Percentiles rank a stretch among this genome's conserved stretches.
phyloP scores from a whole-genome alignment of 768 basidiomycete species.

The Suillus occidentalis region DNA sequence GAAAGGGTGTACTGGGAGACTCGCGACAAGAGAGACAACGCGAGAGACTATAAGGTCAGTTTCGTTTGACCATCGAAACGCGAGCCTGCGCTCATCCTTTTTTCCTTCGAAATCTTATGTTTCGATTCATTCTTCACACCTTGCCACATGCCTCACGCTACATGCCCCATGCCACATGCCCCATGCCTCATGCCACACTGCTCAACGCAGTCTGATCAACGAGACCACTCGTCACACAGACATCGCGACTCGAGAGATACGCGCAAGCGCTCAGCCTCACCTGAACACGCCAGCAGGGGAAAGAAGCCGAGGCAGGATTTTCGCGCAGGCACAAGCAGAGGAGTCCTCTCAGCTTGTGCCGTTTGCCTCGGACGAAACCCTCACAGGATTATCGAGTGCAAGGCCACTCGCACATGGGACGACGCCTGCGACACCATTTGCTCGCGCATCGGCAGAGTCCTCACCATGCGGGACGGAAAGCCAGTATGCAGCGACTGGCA shows the following conservation, averaged over 20 bases:
- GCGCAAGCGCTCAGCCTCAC: background rate
- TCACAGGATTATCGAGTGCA: conserved; percentile 27
- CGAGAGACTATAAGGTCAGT: background rate
- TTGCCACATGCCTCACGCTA: background rate
- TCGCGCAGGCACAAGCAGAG: background rate
- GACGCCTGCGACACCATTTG: conserved; percentile 17
- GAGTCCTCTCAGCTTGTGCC: conserved; percentile 21
- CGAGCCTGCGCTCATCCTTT: too few species aligned
- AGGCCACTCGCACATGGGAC: conserved; percentile 23
- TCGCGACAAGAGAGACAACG: background rate
- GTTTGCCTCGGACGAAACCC: conserved; percentile 35
- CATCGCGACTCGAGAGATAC: background rate
- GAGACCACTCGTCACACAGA: background rate
- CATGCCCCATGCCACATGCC: background rate
- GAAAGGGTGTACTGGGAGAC: background rate
- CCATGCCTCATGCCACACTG: background rate
- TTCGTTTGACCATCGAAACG: too few species aligned
- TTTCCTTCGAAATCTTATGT: too few species aligned
- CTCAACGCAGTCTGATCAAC: background rate
- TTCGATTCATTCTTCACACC: too few species aligned
- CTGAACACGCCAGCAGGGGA: background rate
- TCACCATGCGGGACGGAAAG: background rate
- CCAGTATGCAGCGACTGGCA: conserved; percentile 20
- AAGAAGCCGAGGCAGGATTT: background rate
- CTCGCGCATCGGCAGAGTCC: conserved; percentile 8